Percentiles rank a stretch among this genome's conserved stretches.
These are phyloP conservation scores for Nissolia schottii DNA, from an alignment of 306 rosid genomes.

Conservation along the genomic window DNA sequence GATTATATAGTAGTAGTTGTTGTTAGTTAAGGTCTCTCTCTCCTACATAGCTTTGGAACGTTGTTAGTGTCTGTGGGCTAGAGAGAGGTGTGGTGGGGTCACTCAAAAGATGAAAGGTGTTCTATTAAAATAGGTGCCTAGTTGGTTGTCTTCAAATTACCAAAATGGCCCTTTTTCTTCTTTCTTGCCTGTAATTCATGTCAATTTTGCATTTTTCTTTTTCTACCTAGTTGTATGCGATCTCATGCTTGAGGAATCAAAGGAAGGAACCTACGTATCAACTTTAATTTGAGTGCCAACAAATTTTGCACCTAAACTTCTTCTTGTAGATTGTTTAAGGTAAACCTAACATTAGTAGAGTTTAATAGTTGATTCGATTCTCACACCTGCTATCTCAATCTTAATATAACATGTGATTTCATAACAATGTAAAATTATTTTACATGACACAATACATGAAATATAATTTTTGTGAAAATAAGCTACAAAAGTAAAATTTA, in stretches of 20 bases:
- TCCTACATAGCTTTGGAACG: background rate
- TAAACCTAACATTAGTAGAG: too few species aligned
- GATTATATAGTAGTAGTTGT: constrained; percentile 18
- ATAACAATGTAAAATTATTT: too few species aligned
- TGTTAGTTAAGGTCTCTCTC: too few species aligned
- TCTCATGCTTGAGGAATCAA: constrained; percentile 5
- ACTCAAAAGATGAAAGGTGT: constrained; percentile 10
- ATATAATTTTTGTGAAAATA: too few species aligned
- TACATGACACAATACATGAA: too few species aligned
- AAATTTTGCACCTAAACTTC: background rate
- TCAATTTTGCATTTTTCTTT: background rate
- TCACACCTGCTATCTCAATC: too few species aligned
- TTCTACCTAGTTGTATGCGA: background rate
- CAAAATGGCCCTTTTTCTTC: background rate
- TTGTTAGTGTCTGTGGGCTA: background rate
- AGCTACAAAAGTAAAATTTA: too few species aligned
- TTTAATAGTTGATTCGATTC: too few species aligned
- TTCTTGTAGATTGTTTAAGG: background rate
- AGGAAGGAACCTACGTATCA: background rate
- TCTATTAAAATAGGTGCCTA: constrained; percentile 33
- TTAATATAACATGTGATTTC: too few species aligned
- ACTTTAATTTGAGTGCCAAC: background rate
- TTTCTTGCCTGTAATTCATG: too few species aligned
- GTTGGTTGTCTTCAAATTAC: constrained; percentile 31
- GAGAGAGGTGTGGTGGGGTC: constrained; percentile 9